A percentile compares a stretch with the other conserved stretches of the same genome.
These are phyloP conservation scores for Tulasnella sp. DNA, from an alignment of 768 basidiomycete species.

Conservation along the genomic window DNA sequence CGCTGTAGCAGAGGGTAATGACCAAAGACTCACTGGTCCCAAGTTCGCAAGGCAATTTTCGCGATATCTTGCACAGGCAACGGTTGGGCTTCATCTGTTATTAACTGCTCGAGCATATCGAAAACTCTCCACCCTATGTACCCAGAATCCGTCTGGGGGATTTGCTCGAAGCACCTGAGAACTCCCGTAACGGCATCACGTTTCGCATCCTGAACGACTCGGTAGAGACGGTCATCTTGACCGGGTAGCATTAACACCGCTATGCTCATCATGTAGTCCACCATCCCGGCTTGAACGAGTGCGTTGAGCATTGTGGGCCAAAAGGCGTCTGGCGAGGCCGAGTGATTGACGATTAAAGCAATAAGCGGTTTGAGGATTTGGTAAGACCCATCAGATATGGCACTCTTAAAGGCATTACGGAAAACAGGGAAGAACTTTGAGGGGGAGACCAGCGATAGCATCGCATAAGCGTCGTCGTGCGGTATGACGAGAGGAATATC, in stretches of 20 bases:
- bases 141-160: background rate
- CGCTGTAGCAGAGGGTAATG: too few relatives aligned
- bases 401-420: background rate
- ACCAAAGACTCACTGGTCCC: background rate
- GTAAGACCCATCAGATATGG: too few relatives aligned
- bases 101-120: background rate
- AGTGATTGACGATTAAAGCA: background rate
- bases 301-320: constrained; percentile 1
- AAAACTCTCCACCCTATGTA: background rate
- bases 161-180: background rate
- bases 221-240: background rate
- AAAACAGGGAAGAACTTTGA: background rate
- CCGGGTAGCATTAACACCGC: background rate
- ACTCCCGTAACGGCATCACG: background rate
- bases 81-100: background rate
- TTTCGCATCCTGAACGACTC: background rate
- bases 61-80: background rate
- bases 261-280: background rate
- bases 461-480: background rate
- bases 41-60: background rate
- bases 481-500: background rate
- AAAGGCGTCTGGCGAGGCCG: background rate
- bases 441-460: background rate
- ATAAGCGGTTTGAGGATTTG: background rate
- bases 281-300: background rate